Percentiles rank a stretch among this genome's conserved stretches.
phyloP scores from a whole-genome alignment of 306 rosid species.

The Cucumis hystrix region DNA sequence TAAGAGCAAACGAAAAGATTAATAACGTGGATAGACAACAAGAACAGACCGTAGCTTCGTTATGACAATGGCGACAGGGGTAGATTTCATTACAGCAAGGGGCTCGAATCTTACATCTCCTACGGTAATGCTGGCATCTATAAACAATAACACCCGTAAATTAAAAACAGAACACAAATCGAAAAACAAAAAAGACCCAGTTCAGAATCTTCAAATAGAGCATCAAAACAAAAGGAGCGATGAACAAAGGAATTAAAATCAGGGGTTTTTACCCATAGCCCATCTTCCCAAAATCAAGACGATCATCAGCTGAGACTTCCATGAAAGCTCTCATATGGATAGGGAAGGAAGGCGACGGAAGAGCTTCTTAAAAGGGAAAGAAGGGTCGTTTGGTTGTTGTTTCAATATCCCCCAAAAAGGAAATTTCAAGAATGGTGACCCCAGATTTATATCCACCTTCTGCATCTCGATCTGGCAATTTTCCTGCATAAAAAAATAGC shows the following conservation, averaged over 20 bases:
- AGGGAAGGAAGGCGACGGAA: slow-evolving; percentile 11
- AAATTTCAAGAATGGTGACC: not conserved
- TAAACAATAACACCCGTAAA: not conserved
- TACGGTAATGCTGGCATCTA: slow-evolving; percentile 88
- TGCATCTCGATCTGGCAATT: slow-evolving; percentile 7
- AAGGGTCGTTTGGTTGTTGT: slow-evolving; percentile 10
- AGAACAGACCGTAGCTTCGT: slow-evolving; percentile 53
- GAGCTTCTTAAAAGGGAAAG: slow-evolving; percentile 42
- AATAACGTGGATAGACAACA: not conserved
- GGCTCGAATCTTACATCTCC: slow-evolving; percentile 88
- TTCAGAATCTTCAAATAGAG: not conserved
- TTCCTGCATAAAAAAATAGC: not conserved
- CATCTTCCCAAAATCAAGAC: slow-evolving; percentile 92
- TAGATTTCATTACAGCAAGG: slow-evolving; percentile 94
- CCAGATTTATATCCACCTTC: not conserved
- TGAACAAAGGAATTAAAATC: not conserved
- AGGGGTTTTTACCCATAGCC: slow-evolving; percentile 51
- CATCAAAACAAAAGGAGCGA: not conserved
- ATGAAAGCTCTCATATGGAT: slow-evolving; percentile 15
- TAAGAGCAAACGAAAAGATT: not conserved
- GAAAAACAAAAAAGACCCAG: not conserved
- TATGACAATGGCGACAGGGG: slow-evolving; percentile 90
- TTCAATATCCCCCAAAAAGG: slow-evolving; percentile 19
- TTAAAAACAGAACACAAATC: not conserved
- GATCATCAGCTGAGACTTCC: slow-evolving; percentile 60